Evolutionary conservation across 106 monocot species (phyloP), one percentile per base, ranked within the genome.

Genomic region (Posidonia australis): DNA sequence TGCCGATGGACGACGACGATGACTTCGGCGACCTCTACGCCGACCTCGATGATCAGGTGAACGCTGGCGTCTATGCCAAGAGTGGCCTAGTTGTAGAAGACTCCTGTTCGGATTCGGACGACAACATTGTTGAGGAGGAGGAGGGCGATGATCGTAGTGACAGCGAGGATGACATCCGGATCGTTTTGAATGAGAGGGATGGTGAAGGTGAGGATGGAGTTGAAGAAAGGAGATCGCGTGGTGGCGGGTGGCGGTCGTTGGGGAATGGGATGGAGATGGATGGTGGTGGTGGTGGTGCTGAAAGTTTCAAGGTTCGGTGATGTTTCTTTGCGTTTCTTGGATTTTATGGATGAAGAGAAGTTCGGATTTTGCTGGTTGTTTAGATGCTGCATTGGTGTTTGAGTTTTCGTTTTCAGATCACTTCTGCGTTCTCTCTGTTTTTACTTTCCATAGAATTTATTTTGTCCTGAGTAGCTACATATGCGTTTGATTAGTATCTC

Each of bases 21-120:
- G 66, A 66, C 49, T 66, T 66, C 66, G 66, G 66, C 18, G 51
- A 66, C 31, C 49, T 66, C 66, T 66, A 66, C 49, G 52, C 30
- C 9, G 66, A 52, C 31, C 18, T 66, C 51, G 36, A 36, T 4
- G 52, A 66, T 21, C 46, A n/a, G n/a, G 16, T 44, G 20, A 22
- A 5, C 63, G 23, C 19, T 22, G 24, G 46, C 25, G 20, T 20
- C 54, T 1, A 14, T 25, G 27, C 27, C 14, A 14, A 59, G 11
- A 2, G 17, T 17, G 31, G 31, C 17, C 36, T 4, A 2, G 36
- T 36, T 36, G 36, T 36, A 36, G 36, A 36, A 7, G 36, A 36
- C 36, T 36, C 36, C 36, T 2, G 36, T 2, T 36, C 7, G 36
- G 36, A 36, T 36, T 36, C 36, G 2, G 36, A 36, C 36, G 36